phyloP scores from a whole-genome alignment of 345 rosid genomes.

The Balakata baccata region DNA sequence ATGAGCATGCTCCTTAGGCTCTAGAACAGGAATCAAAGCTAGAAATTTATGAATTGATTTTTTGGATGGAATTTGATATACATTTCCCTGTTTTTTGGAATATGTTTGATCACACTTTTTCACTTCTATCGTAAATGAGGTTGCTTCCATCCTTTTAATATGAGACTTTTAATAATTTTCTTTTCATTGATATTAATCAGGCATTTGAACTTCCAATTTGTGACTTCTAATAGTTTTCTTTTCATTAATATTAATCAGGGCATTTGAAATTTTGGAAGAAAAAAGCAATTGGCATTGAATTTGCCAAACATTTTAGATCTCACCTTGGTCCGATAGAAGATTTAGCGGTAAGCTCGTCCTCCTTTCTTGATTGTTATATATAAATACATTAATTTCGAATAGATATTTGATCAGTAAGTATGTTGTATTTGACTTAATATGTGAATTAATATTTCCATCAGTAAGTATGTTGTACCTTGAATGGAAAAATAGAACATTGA shows the following conservation, averaged over 20 bases:
- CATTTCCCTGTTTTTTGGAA: no score
- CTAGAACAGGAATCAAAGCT: background rate
- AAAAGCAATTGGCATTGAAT: constrained; percentile 74
- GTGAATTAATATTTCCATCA: no score
- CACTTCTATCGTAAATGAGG: background rate
- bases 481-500: background rate
- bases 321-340: constrained; percentile 96
- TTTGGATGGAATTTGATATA: background rate
- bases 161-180: background rate
- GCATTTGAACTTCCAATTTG: constrained; percentile 57
- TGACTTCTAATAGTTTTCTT: background rate
- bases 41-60: background rate
- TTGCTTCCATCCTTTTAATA: background rate
- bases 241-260: constrained; percentile 38
- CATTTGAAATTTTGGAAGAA: constrained; percentile 99
- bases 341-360: constrained; percentile 62
- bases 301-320: constrained; percentile 94
- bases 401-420: background rate
- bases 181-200: constrained; percentile 32
- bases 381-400: background rate
- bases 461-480: background rate
- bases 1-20: background rate
- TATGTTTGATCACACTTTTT: background rate
- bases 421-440: background rate
- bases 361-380: background rate